Evolutionary conservation across 345 rosid species (phyloP).

Genomic region (Toxicodendron radicans): DNA sequence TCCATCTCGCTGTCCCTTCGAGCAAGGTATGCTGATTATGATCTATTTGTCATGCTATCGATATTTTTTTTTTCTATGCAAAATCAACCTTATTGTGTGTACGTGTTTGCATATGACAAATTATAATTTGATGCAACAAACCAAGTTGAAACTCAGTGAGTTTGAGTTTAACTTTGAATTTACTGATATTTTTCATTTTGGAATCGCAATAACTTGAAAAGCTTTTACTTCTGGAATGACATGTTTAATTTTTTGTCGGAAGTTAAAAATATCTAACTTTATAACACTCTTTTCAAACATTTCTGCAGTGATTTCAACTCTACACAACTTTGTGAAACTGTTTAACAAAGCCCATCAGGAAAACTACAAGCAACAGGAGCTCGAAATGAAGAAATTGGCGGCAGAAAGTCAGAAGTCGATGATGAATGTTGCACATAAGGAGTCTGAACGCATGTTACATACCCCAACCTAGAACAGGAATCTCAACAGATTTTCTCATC

Average conservation of each 20-base stretch:
- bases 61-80: neutral
- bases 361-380: constrained; percentile 74
- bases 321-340: constrained; percentile 71
- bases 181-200: no score
- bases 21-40: constrained; percentile 59
- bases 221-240: no score
- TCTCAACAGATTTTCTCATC: constrained; percentile 23
- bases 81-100: neutral
- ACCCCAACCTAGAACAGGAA: constrained; percentile 27
- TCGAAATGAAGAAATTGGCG: constrained; percentile 59
- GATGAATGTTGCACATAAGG: constrained; percentile 36
- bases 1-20: constrained; percentile 88
- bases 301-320: constrained; percentile 69
- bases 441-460: constrained; percentile 26
- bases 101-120: neutral
- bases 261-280: no score
- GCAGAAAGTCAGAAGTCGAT: constrained; percentile 47
- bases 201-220: no score
- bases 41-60: neutral
- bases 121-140: no score
- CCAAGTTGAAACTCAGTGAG: neutral
- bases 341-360: constrained; percentile 80
- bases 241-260: no score
- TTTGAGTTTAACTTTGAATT: no score
- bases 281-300: neutral